Percentiles rank a stretch among this genome's conserved stretches.
Conservation (phyloP, 2,329 filamentous ascomycete genomes). For the Fusarium sp. region DNA sequence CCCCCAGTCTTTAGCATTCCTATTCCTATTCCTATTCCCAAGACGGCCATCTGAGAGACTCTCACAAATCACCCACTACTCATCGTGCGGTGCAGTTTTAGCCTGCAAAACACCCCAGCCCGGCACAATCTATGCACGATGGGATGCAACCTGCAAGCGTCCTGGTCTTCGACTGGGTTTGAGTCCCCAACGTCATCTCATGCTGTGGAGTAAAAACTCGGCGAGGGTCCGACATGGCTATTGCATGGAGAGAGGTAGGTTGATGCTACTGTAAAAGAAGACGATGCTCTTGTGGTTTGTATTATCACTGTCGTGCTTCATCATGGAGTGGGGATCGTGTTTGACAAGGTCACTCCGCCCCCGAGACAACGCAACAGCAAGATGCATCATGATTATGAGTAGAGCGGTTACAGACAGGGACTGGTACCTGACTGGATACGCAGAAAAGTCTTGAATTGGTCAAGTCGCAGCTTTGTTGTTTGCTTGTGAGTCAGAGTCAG, state of each 20-base stretch:
- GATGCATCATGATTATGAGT: background rate
- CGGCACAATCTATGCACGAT: slow-evolving; percentile 18
- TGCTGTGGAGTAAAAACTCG: slow-evolving; percentile 23
- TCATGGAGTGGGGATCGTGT: background rate
- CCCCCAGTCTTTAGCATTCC: background rate
- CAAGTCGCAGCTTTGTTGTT: background rate
- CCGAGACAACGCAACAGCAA: background rate
- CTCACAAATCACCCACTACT: background rate
- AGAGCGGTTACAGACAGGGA: background rate
- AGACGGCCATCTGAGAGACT: background rate
- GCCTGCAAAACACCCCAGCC: slow-evolving; percentile 4
- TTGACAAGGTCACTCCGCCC: background rate
- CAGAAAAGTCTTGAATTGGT: background rate
- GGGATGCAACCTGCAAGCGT: slow-evolving; percentile 27
- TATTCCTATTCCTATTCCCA: too few species aligned
- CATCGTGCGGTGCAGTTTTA: slow-evolving; percentile 10
- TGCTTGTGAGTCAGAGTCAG: slow-evolving; percentile 7
- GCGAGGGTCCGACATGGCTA: slow-evolving; percentile 22
- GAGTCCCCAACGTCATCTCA: slow-evolving; percentile 24
- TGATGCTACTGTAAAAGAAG: background rate
- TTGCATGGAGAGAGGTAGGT: background rate
- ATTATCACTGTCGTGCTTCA: background rate
- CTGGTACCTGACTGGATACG: slow-evolving; percentile 5
- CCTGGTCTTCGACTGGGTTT: slow-evolving; percentile 9
- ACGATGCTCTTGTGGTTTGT: background rate